A percentile compares a stretch with the other conserved stretches of the same genome.
Conservation (phyloP, 1,284 basidiomycete genomes). For the Tausonia pullulans region DNA sequence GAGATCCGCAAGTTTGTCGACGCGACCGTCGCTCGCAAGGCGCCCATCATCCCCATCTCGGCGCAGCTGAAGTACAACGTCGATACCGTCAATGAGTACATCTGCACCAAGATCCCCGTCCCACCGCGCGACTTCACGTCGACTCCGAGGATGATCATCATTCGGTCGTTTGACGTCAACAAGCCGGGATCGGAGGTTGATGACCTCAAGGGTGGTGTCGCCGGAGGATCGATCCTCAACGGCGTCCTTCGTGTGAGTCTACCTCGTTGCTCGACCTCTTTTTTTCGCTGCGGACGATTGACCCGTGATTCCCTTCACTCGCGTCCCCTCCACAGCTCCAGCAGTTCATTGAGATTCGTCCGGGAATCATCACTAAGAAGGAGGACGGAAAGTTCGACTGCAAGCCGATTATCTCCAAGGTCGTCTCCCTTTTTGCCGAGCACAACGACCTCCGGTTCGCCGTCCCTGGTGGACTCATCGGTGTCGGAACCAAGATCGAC, state of each 20-base stretch:
- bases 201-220: conserved; percentile 95
- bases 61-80: conserved; percentile 99
- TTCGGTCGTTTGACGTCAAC: conserved; percentile 99
- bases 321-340: conserved; percentile 43
- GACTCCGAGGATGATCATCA: conserved; percentile 88
- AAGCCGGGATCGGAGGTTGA: conserved; percentile 96
- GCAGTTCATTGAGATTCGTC: conserved; percentile 92
- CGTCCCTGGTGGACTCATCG: conserved; percentile 93
- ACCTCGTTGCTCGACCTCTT: background rate
- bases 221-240: conserved; percentile 88
- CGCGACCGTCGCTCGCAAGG: conserved; percentile 90
- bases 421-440: conserved; percentile 87
- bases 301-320: background rate
- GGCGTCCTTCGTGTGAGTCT: conserved; percentile 60
- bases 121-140: conserved; percentile 87
- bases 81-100: conserved; percentile 98
- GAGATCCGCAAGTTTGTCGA: conserved; percentile 87
- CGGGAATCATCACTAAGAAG: conserved; percentile 95
- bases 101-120: conserved; percentile 91
- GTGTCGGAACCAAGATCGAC: conserved; percentile 94
- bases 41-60: conserved; percentile 96
- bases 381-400: conserved; percentile 80
- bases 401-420: conserved; percentile 83
- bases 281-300: background rate
- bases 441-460: conserved; percentile 90